Conservation (phyloP, 129 eudicot genomes). For the Flaveria linearis region DNA sequence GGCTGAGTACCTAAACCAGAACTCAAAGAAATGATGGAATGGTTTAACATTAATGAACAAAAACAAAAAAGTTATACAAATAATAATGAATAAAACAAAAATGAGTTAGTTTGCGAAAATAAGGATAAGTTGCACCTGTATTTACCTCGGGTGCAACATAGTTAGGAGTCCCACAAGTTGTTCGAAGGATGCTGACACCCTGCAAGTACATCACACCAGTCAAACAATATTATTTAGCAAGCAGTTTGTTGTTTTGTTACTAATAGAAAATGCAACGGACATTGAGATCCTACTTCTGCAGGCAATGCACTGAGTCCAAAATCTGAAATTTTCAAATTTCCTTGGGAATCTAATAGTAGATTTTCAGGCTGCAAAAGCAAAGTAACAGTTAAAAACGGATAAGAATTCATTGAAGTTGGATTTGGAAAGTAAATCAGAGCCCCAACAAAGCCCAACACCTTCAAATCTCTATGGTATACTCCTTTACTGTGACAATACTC, state of each 20-base stretch:
- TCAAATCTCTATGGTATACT: slow-evolving; percentile 91
- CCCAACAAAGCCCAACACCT: slow-evolving; percentile 49
- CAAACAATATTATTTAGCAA: neutral
- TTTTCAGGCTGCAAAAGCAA: slow-evolving; percentile 84
- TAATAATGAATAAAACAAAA: neutral
- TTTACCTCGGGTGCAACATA: slow-evolving; percentile 99
- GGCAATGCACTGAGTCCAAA: slow-evolving; percentile 97
- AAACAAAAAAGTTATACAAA: neutral
- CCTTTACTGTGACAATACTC: slow-evolving; percentile 96
- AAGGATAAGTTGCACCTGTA: slow-evolving; percentile 27
- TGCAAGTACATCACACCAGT: slow-evolving; percentile 32
- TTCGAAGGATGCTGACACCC: slow-evolving; percentile 90
- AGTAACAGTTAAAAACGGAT: slow-evolving; percentile 23
- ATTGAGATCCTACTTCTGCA: slow-evolving; percentile 64
- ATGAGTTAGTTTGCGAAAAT: neutral
- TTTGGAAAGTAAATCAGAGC: slow-evolving; percentile 6
- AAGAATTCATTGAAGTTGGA: slow-evolving; percentile 21
- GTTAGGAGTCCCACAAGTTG: slow-evolving; percentile 99
- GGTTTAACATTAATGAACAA: slow-evolving; percentile 12
- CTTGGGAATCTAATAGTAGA: slow-evolving; percentile 93
- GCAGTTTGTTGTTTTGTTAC: neutral
- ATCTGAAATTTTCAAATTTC: slow-evolving; percentile 90
- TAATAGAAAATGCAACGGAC: neutral
- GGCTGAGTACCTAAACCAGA: slow-evolving; percentile 83
- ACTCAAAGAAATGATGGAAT: slow-evolving; percentile 16